phyloP scores from a whole-genome alignment of 768 basidiomycete species.

The Pleurotus cornucopiae region DNA sequence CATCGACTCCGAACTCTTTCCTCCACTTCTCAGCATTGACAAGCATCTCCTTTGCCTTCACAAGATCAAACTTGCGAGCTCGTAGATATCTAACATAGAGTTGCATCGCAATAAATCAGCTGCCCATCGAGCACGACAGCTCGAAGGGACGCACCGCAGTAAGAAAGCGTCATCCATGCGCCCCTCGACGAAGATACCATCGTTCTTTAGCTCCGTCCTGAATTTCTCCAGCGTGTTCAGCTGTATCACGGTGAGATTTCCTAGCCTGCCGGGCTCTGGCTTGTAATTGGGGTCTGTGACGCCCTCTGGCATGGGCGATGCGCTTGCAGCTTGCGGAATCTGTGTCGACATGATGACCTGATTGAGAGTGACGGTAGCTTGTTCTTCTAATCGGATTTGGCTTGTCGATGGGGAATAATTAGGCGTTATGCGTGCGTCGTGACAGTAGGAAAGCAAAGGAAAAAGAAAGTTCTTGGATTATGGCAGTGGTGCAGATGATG shows the following conservation, averaged over 20 bases:
- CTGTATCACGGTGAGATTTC: constrained; percentile 68
- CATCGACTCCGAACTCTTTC: constrained; percentile 77
- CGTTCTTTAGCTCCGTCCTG: constrained; percentile 57
- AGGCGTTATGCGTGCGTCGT: not conserved
- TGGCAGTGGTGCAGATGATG: not conserved
- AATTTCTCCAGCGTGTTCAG: constrained; percentile 66
- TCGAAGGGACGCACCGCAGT: constrained; percentile 43
- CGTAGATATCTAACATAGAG: constrained; percentile 67
- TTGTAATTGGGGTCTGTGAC: constrained; percentile 62
- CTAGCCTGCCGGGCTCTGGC: constrained; percentile 69
- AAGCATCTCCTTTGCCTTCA: constrained; percentile 82
- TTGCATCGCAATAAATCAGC: not conserved
- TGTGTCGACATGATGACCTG: constrained; percentile 3
- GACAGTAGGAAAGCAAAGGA: not conserved
- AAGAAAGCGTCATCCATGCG: constrained; percentile 71
- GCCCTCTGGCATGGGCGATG: constrained; percentile 51
- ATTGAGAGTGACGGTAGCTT: not conserved
- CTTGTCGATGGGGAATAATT: not conserved
- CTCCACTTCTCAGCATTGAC: constrained; percentile 84
- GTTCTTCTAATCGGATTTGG: constrained; percentile 3
- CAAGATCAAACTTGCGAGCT: constrained; percentile 88
- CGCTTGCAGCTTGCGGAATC: constrained; percentile 37
- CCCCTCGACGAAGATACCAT: constrained; percentile 54
- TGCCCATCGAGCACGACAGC: not conserved
- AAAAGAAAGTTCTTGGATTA: not conserved